Conservation (phyloP, 331 rosid species). For the Acacia pycnantha region DNA sequence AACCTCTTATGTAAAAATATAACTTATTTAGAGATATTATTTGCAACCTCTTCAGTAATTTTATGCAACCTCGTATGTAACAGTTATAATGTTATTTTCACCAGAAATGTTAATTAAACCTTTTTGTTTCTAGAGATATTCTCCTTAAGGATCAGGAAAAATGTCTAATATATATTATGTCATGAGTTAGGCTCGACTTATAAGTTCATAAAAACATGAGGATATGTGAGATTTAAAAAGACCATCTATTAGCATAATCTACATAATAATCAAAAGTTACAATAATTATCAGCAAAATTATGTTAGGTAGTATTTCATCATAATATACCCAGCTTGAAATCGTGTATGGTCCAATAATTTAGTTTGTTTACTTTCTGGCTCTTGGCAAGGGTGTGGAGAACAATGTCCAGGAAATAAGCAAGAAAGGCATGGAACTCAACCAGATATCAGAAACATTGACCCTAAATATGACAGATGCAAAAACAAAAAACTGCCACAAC, state of each 20-base stretch:
- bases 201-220: neutral
- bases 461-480: neutral
- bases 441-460: neutral
- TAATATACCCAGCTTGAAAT: neutral
- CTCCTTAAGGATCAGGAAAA: neutral
- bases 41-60: too few species aligned
- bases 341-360: neutral
- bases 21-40: too few species aligned
- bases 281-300: neutral
- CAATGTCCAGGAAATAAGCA: neutral
- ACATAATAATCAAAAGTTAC: neutral
- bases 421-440: neutral
- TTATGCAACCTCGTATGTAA: neutral
- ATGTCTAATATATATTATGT: neutral
- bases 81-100: neutral
- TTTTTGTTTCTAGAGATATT: neutral
- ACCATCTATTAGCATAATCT: too few species aligned
- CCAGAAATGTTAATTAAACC: neutral
- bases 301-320: neutral
- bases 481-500: neutral
- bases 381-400: neutral
- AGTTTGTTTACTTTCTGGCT: neutral
- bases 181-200: neutral
- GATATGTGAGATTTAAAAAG: neutral
- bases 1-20: neutral